A percentile compares a stretch with the other conserved stretches of the same genome.
Conservation (phyloP, 129 eudicot genomes). For the Flaveria linearis region DNA sequence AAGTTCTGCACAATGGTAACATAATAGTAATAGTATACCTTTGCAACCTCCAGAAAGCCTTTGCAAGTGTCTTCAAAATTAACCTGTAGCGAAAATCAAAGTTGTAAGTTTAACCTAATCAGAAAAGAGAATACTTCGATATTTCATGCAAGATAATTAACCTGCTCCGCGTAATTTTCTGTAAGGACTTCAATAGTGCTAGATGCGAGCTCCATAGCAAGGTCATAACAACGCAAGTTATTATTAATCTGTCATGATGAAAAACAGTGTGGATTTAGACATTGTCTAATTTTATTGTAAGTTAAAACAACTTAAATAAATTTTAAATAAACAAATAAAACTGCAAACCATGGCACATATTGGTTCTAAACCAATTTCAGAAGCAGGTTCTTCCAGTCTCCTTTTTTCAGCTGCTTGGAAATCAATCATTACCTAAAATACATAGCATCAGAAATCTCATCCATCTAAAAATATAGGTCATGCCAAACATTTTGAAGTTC, state of each 20-base stretch:
- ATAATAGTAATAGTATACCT: conserved; percentile 48
- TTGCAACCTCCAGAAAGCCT: conserved; percentile 98
- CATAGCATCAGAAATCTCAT: neutral
- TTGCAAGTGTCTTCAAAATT: conserved; percentile 99
- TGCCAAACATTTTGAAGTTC: neutral
- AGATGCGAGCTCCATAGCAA: conserved; percentile 92
- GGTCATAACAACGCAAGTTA: conserved; percentile 93
- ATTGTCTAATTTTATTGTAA: neutral
- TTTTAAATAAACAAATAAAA: neutral
- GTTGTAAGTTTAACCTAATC: conserved; percentile 10
- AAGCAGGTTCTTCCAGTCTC: conserved; percentile 94
- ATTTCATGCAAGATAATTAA: conserved; percentile 20
- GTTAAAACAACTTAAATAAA: conserved; percentile 13
- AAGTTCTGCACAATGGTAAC: neutral
- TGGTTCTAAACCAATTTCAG: conserved; percentile 95
- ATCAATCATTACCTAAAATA: conserved; percentile 83
- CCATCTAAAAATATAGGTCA: neutral
- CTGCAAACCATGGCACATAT: conserved; percentile 86
- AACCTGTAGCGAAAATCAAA: conserved; percentile 51
- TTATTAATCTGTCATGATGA: conserved; percentile 66
- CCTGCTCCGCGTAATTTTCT: conserved; percentile 91
- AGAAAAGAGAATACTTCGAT: neutral
- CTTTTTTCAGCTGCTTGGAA: conserved; percentile 91
- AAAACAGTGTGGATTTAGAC: conserved; percentile 17
- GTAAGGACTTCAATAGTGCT: conserved; percentile 96